Evolutionary conservation across 1,284 basidiomycete species (phyloP), one percentile per base, ranked within the genome.

Genomic region (Malassezia furfur): DNA sequence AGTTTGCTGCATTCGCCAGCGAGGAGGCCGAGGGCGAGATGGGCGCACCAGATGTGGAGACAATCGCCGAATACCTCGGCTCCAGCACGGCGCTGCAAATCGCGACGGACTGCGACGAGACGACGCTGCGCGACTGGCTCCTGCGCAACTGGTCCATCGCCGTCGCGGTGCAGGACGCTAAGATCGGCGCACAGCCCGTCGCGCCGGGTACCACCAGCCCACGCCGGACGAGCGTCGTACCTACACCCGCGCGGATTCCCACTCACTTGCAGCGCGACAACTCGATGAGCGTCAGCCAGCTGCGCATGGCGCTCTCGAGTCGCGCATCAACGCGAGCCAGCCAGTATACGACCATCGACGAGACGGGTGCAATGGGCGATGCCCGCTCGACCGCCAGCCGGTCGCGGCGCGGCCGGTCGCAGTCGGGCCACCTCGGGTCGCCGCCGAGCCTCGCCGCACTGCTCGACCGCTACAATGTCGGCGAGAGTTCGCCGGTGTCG

Each of bases 101-200:
- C 17, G 57, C 61, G 5, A 59, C 64, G 17, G 55, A 60, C 36
- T 59, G 65, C 17, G 58, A 65, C 30, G 34, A 52, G 3, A 22
- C 54, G n/a, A 47, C 59, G 32, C 57, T 74, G 34, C 59, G 60
- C 39, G 47, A 48, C 8, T 74, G 67, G 67, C 55, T 74, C 50
- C 58, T 59, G 44, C 64, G 70, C 37, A 67, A 66, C 37, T 74
- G 71, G 71, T 66, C 60, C 46, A 67, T 70, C 32, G 40, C 43
- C 38, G 62, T 64, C 12, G 70, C 67, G 15, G 62, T 67, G 2
- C 65, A 71, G 46, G 68, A 72, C 52, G 62, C 63, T 2, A 22
- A 44, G 30, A 34, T 19, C 1, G 32, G 48, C 15, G 54, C 54
- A 17, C 49, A 22, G 22, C 25, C 30, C n/a, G 14, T 35, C 17